A percentile compares a stretch with the other conserved stretches of the same genome.
phyloP scores from a whole-genome alignment of 2,329 filamentous ascomycete species.

The Peltaster fructicola region DNA sequence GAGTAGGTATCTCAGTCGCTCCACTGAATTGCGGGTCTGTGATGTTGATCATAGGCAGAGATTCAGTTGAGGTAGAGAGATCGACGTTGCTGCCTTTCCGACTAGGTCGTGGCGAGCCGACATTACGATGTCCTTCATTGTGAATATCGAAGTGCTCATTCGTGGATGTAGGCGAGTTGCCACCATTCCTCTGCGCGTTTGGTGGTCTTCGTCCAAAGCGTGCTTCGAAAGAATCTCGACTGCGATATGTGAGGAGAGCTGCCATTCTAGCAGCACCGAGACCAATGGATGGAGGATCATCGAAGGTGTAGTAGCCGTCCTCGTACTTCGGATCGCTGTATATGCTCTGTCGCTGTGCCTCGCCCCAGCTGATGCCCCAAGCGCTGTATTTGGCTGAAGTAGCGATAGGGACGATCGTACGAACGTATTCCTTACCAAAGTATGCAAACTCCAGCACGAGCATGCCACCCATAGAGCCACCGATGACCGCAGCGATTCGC shows the following conservation, averaged over 20 bases:
- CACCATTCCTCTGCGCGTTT: slow-evolving; percentile 60
- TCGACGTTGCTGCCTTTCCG: slow-evolving; percentile 17
- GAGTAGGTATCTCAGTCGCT: slow-evolving; percentile 19
- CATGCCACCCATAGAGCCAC: slow-evolving; percentile 79
- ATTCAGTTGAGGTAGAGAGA: slow-evolving; percentile 9
- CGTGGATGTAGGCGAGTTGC: slow-evolving; percentile 25
- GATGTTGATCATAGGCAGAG: slow-evolving; percentile 11
- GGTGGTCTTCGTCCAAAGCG: slow-evolving; percentile 87
- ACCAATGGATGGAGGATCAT: slow-evolving; percentile 71
- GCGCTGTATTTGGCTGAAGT: slow-evolving; percentile 73
- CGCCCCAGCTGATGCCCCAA: slow-evolving; percentile 83
- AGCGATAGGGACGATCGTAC: slow-evolving; percentile 64
- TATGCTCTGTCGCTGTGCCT: slow-evolving; percentile 79
- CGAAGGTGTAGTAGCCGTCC: slow-evolving; percentile 81
- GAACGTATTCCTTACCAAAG: slow-evolving; percentile 71
- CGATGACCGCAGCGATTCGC: slow-evolving; percentile 62
- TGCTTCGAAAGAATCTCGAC: slow-evolving; percentile 89
- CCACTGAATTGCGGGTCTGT: slow-evolving; percentile 31
- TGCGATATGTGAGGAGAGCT: slow-evolving; percentile 85
- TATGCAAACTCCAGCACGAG: slow-evolving; percentile 86
- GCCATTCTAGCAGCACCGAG: slow-evolving; percentile 93
- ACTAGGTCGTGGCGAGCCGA: slow-evolving; percentile 26
- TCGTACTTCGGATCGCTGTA: slow-evolving; percentile 98
- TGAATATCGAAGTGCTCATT: slow-evolving; percentile 35
- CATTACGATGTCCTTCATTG: slow-evolving; percentile 33